Conservation (phyloP, 2,329 filamentous ascomycete genomes). For the Escovopsis sp. region DNA sequence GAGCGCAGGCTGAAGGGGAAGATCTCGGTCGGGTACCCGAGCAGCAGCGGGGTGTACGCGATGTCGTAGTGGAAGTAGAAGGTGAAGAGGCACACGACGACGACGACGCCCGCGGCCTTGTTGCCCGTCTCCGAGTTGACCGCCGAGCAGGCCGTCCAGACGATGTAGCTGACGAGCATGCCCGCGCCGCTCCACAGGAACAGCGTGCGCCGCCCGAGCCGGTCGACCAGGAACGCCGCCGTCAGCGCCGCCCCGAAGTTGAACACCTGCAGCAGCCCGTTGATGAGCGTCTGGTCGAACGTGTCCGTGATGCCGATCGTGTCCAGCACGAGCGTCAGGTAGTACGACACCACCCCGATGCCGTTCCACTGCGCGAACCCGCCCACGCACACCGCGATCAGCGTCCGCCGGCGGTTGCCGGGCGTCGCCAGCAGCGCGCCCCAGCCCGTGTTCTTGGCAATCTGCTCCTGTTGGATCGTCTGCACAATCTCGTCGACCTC, state of each 20-base stretch:
- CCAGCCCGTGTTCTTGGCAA: conserved; percentile 25
- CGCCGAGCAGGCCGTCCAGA: conserved; percentile 25
- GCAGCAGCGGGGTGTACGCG: conserved; percentile 28
- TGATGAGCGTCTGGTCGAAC: conserved; percentile 26
- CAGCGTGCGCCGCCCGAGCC: conserved; percentile 23
- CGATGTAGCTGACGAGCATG: conserved; percentile 23
- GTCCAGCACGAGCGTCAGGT: conserved; percentile 24
- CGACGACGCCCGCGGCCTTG: conserved; percentile 18
- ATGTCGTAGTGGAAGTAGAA: conserved; percentile 28
- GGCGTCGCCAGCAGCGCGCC: conserved; percentile 24
- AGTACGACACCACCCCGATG: conserved; percentile 28
- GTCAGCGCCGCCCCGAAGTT: conserved; percentile 26
- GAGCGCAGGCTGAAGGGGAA: conserved; percentile 27
- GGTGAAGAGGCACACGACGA: conserved; percentile 27
- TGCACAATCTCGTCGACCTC: conserved; percentile 5
- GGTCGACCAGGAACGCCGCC: conserved; percentile 22
- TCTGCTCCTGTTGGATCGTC: conserved; percentile 4
- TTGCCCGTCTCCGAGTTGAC: conserved; percentile 20
- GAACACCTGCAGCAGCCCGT: conserved; percentile 27
- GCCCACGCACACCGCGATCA: conserved; percentile 25
- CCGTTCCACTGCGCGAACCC: conserved; percentile 27
- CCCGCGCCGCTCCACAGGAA: conserved; percentile 25
- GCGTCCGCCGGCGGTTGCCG: conserved; percentile 27
- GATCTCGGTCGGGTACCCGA: conserved; percentile 28
- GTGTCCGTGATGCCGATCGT: conserved; percentile 23